Percentiles rank a stretch among this genome's conserved stretches.
These are phyloP conservation scores for Coccinonectria pachysandricola DNA, from an alignment of 2,329 filamentous ascomycete genomes.

Conservation along the genomic window DNA sequence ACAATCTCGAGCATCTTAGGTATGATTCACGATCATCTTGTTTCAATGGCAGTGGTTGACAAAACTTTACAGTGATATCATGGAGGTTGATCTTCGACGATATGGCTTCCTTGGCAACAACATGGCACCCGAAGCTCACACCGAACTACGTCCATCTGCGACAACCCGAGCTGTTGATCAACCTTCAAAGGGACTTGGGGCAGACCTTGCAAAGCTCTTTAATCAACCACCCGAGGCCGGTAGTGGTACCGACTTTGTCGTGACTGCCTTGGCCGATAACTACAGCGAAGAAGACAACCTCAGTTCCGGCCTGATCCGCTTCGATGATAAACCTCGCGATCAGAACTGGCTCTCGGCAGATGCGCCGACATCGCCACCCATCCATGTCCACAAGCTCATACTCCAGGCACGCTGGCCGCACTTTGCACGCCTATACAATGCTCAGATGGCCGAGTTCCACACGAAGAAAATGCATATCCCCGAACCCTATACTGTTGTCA, in stretches of 20 bases:
- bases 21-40: constrained; percentile 10
- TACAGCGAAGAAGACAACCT: constrained; percentile 58
- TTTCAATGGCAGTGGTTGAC: constrained; percentile 8
- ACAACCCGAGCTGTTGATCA: constrained; percentile 38
- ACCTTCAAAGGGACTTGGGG: constrained; percentile 61
- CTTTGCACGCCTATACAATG: constrained; percentile 81
- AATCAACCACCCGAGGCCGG: constrained; percentile 75
- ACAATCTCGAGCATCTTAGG: constrained; percentile 80
- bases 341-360: constrained; percentile 51
- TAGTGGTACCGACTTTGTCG: constrained; percentile 80
- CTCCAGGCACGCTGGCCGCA: constrained; percentile 94
- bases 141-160: constrained; percentile 39
- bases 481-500: constrained; percentile 88
- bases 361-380: constrained; percentile 63
- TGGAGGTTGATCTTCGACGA: constrained; percentile 83
- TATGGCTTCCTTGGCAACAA: constrained; percentile 86
- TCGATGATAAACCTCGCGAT: constrained; percentile 30
- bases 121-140: constrained; percentile 43
- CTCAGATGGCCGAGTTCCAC: constrained; percentile 96
- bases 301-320: constrained; percentile 38
- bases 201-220: constrained; percentile 78
- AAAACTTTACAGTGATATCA: constrained; percentile 55
- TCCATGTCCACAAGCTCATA: constrained; percentile 92
- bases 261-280: constrained; percentile 79
- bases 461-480: constrained; percentile 97